A percentile compares a stretch with the other conserved stretches of the same genome.
Conservation (phyloP, 1,284 basidiomycete species). For the Ganoderma leucocontextum region DNA sequence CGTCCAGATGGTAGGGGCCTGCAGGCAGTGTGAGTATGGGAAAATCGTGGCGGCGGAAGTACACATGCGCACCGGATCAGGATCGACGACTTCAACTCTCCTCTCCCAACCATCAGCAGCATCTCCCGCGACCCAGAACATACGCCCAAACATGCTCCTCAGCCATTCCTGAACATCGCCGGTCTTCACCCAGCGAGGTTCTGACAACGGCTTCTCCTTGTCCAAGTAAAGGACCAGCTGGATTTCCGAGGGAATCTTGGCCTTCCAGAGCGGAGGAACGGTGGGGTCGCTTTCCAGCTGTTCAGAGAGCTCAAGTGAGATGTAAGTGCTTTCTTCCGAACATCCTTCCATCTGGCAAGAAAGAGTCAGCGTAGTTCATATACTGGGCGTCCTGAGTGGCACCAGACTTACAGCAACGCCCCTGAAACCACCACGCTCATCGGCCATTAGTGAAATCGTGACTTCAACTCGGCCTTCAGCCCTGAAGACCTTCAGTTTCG, state of each 20-base stretch:
- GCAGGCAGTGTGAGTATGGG: constrained; percentile 26
- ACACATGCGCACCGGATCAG: constrained; percentile 82
- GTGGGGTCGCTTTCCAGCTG: constrained; percentile 55
- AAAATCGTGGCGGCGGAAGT: constrained; percentile 20
- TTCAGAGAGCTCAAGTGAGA: constrained; percentile 60
- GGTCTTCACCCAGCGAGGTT: constrained; percentile 95
- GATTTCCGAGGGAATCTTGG: constrained; percentile 57
- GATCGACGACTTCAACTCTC: constrained; percentile 91
- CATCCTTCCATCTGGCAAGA: constrained; percentile 74
- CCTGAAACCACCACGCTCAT: constrained; percentile 65
- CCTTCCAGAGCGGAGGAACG: constrained; percentile 72
- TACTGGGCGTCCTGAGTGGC: constrained; percentile 9
- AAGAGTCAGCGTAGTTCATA: constrained; percentile 25
- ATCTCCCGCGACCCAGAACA: constrained; percentile 80
- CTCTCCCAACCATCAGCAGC: constrained; percentile 88
- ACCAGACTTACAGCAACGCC: constrained; percentile 73
- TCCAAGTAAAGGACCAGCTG: constrained; percentile 80
- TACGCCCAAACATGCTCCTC: constrained; percentile 84
- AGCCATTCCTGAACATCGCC: constrained; percentile 95
- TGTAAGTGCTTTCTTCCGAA: constrained; percentile 74
- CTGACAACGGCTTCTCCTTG: constrained; percentile 86
- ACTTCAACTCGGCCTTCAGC: constrained; percentile 90
- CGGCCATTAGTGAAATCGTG: constrained; percentile 63
- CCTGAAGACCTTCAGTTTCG: constrained; percentile 82
- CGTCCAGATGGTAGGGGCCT: constrained; percentile 92